These are phyloP conservation scores for Ascocoryne sarcoides DNA, from an alignment of 2,329 filamentous ascomycete genomes.

Conservation along the genomic window DNA sequence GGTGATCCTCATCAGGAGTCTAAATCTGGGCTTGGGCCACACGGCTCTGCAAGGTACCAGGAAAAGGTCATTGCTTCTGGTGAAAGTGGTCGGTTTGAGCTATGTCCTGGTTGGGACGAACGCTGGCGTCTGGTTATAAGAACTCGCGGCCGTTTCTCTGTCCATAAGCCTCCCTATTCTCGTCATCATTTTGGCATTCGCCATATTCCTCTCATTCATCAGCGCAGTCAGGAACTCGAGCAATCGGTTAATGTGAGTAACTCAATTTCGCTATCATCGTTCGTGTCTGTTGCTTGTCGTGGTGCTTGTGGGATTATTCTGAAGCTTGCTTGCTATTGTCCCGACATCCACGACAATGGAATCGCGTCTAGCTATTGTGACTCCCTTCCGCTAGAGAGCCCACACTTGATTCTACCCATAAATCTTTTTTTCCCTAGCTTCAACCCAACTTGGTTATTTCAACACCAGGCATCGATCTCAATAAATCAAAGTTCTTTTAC, in stretches of 20 bases:
- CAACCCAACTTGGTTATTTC: too few species aligned
- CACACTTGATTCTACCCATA: too few species aligned
- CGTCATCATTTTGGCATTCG: conserved; percentile 9
- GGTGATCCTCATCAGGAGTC: conserved; percentile 16
- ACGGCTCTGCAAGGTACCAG: conserved; percentile 12
- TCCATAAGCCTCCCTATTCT: conserved; percentile 6
- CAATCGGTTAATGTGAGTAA: conserved; percentile 13
- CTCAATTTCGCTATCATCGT: conserved; percentile 4
- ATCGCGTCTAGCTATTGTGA: too few species aligned
- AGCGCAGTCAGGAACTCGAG: conserved; percentile 4
- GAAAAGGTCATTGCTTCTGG: conserved; percentile 12
- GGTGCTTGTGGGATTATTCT: conserved; percentile 2
- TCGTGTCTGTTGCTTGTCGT: background rate
- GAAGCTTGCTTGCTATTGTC: too few species aligned
- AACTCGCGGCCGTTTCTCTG: conserved; percentile 6
- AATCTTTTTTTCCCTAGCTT: too few species aligned
- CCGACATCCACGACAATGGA: too few species aligned
- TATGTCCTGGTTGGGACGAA: conserved; percentile 4
- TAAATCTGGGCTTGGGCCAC: conserved; percentile 15
- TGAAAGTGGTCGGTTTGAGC: conserved; percentile 7
- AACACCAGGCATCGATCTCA: too few species aligned
- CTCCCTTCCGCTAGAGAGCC: too few species aligned
- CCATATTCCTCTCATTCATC: conserved; percentile 10
- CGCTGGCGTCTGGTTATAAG: conserved; percentile 14
- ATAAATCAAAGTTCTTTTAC: too few species aligned